These are phyloP conservation scores for Starmerella bombicola DNA, from an alignment of 805 yeast species.

Conservation along the genomic window DNA sequence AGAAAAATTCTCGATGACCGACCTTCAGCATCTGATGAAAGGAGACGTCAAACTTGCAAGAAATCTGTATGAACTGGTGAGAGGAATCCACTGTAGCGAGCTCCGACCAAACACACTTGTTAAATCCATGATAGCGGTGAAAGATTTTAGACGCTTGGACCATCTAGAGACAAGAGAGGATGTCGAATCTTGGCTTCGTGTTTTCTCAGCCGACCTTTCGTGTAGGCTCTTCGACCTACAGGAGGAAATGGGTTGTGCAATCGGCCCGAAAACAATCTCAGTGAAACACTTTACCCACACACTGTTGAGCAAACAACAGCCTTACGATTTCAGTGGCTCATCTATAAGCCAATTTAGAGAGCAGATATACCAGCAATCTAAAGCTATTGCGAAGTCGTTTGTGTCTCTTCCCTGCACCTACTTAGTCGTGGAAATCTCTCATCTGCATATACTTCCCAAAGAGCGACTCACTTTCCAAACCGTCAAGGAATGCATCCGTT, in stretches of 20 bases:
- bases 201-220: conserved; percentile 66
- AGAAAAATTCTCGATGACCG: conserved; percentile 3
- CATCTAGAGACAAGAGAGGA: conserved; percentile 44
- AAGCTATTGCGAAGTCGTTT: conserved; percentile 7
- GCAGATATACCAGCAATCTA: conserved; percentile 11
- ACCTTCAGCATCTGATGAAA: conserved; percentile 30
- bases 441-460: conserved; percentile 16
- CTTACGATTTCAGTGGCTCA: conserved; percentile 5
- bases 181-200: conserved; percentile 64
- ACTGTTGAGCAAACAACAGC: conserved; percentile 14
- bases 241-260: conserved; percentile 40
- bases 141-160: conserved; percentile 49
- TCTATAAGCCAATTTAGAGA: conserved; percentile 3
- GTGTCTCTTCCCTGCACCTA: conserved; percentile 14
- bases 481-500: background rate
- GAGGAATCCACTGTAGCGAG: conserved; percentile 50
- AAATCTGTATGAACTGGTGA: conserved; percentile 45
- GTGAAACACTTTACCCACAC: conserved; percentile 26
- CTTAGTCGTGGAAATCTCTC: conserved; percentile 17
- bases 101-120: conserved; percentile 47
- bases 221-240: conserved; percentile 61
- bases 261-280: conserved; percentile 46
- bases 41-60: conserved; percentile 35
- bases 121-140: conserved; percentile 81
- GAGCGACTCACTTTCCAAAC: conserved; percentile 14